These are phyloP conservation scores for Moringa oleifera DNA, from an alignment of 345 rosid genomes.

Conservation along the genomic window DNA sequence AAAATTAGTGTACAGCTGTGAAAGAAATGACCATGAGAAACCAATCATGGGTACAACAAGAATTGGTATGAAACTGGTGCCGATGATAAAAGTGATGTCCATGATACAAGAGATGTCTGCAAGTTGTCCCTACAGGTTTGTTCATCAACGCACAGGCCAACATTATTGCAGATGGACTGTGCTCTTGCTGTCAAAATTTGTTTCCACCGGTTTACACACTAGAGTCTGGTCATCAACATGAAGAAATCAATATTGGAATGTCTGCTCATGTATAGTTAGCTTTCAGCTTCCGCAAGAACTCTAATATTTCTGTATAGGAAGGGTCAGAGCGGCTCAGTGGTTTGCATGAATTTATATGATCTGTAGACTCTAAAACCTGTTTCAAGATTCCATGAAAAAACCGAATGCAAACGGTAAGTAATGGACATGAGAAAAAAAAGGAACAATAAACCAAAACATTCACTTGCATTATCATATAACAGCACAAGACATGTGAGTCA, in stretches of 20 bases:
- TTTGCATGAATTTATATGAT: constrained; percentile 96
- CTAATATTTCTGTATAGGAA: constrained; percentile 66
- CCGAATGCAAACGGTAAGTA: not conserved
- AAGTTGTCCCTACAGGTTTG: not conserved
- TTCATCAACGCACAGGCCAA: not conserved
- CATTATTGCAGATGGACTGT: not conserved
- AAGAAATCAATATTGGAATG: too few relatives aligned
- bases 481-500: too few relatives aligned
- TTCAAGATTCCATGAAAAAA: constrained; percentile 10
- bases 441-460: too few relatives aligned
- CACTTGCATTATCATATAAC: too few relatives aligned
- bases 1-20: constrained; percentile 9
- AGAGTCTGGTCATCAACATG: too few relatives aligned
- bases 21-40: not conserved
- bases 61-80: not conserved
- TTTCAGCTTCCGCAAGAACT: constrained; percentile 61
- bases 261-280: constrained; percentile 24
- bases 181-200: not conserved
- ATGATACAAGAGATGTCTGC: too few relatives aligned
- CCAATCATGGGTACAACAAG: constrained; percentile 2
- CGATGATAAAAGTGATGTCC: not conserved
- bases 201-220: not conserved
- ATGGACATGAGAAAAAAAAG: too few relatives aligned
- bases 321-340: constrained; percentile 79
- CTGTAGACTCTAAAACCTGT: constrained; percentile 92